phyloP scores from a whole-genome alignment of 768 basidiomycete species.

The Lactarius hengduanensis region DNA sequence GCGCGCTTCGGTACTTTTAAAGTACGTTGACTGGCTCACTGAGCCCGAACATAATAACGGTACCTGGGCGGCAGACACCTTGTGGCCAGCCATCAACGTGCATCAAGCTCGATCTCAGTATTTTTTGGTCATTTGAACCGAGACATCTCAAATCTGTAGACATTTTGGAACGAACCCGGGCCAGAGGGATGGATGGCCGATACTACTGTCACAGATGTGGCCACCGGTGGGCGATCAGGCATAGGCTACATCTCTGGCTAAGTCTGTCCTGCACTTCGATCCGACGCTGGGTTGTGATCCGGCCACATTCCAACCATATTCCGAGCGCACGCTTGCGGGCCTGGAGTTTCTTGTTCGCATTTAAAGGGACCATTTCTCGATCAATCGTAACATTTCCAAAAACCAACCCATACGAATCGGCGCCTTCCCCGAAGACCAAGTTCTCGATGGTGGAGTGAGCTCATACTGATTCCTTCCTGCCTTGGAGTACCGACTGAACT shows the following conservation, averaged over 20 bases:
- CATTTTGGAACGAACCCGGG: no score
- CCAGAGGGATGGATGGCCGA: constrained; percentile 6
- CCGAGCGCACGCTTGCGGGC: constrained; percentile 1
- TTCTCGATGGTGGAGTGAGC: constrained; percentile 16
- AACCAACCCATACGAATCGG: constrained; percentile 12
- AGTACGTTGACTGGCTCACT: no score
- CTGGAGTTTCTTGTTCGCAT: constrained; percentile 7
- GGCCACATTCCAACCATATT: no score
- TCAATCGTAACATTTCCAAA: neutral
- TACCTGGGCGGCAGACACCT: neutral
- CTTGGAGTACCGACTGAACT: no score
- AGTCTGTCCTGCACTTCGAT: constrained; percentile 19
- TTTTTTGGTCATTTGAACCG: no score
- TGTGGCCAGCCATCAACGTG: constrained; percentile 17
- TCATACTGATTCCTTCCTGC: no score
- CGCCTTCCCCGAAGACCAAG: neutral
- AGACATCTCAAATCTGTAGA: no score
- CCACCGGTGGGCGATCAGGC: neutral
- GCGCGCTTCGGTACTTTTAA: no score
- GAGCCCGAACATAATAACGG: no score
- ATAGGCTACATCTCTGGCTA: neutral
- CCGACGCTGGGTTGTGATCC: constrained; percentile 22
- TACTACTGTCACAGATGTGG: constrained; percentile 15
- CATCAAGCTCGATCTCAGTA: no score
- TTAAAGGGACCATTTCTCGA: constrained; percentile 13